phyloP scores from a whole-genome alignment of 306 rosid genomes.

The Begonia peltatifolia region DNA sequence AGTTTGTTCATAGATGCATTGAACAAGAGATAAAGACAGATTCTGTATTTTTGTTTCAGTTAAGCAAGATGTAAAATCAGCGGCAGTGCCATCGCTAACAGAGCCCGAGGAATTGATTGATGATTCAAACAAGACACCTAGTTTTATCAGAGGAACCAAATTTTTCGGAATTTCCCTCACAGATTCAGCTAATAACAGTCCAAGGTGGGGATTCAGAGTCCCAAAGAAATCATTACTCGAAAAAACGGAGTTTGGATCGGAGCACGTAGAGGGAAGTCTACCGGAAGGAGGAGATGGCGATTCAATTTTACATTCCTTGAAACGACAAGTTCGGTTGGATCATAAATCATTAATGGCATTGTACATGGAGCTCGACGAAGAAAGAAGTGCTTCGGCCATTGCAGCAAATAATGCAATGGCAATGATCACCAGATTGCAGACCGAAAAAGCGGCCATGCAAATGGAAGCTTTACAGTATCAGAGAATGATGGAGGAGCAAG shows the following conservation, averaged over 20 bases:
- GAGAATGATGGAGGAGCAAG: conserved; percentile 97
- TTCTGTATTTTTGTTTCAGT: conserved; percentile 21
- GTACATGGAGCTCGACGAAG: conserved; percentile 92
- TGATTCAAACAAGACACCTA: conserved; percentile 37
- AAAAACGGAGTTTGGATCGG: conserved; percentile 34
- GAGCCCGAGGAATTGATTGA: conserved; percentile 35
- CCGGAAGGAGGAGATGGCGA: conserved; percentile 32
- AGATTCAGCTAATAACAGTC: conserved; percentile 43
- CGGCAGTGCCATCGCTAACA: conserved; percentile 25
- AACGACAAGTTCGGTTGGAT: conserved; percentile 64
- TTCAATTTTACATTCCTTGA: conserved; percentile 31
- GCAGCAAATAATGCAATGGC: conserved; percentile 99
- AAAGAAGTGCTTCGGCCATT: conserved; percentile 82
- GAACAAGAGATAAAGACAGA: no score
- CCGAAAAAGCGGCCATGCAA: conserved; percentile 83
- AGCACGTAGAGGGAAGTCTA: conserved; percentile 21
- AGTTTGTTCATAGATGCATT: no score
- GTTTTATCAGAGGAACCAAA: conserved; percentile 32
- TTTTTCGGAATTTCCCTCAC: conserved; percentile 63
- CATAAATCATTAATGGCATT: conserved; percentile 65
- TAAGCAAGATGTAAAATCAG: conserved; percentile 36
- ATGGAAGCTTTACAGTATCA: conserved; percentile 97
- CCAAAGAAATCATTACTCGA: conserved; percentile 40
- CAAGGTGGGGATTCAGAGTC: conserved; percentile 36
- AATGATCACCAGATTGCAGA: conserved; percentile 94